phyloP scores from a whole-genome alignment of 148 eudicot species.

The Drosera capensis region DNA sequence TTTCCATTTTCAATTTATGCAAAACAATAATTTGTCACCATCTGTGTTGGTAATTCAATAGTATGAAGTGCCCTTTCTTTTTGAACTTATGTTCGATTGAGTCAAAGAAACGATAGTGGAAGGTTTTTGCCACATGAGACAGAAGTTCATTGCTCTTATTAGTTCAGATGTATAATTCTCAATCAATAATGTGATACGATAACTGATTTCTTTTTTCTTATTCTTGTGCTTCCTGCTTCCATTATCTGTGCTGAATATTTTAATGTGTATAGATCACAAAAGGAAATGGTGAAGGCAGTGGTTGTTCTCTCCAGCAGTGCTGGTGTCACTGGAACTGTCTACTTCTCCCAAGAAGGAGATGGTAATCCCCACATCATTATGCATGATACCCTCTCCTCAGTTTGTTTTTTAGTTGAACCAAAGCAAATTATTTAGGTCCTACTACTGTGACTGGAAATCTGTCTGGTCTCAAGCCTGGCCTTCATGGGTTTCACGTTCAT shows the following conservation, averaged over 20 bases:
- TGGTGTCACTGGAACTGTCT: slow-evolving; percentile 13
- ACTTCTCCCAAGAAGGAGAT: slow-evolving; percentile 12
- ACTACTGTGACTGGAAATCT: slow-evolving; percentile 70
- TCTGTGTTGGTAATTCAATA: no score
- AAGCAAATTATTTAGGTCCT: slow-evolving; percentile 33
- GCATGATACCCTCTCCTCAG: neutral
- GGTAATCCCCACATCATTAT: slow-evolving; percentile 1
- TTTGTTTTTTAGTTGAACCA: neutral
- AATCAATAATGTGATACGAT: no score
- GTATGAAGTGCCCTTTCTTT: no score
- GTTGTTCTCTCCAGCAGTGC: slow-evolving; percentile 9
- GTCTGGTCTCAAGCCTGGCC: slow-evolving; percentile 84
- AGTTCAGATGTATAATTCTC: no score
- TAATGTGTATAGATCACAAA: slow-evolving; percentile 8
- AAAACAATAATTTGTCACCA: no score
- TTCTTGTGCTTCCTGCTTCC: no score
- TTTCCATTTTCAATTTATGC: no score
- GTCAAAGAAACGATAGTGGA: no score
- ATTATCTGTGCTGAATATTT: neutral
- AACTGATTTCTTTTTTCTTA: no score
- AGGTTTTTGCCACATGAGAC: no score
- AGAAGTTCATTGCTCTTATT: no score
- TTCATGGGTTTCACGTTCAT: slow-evolving; percentile 96
- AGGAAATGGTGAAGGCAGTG: slow-evolving; percentile 13
- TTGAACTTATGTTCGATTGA: no score